Conservation (phyloP, 1,139 yeast species). For the Arxiozyma slooffiae region DNA sequence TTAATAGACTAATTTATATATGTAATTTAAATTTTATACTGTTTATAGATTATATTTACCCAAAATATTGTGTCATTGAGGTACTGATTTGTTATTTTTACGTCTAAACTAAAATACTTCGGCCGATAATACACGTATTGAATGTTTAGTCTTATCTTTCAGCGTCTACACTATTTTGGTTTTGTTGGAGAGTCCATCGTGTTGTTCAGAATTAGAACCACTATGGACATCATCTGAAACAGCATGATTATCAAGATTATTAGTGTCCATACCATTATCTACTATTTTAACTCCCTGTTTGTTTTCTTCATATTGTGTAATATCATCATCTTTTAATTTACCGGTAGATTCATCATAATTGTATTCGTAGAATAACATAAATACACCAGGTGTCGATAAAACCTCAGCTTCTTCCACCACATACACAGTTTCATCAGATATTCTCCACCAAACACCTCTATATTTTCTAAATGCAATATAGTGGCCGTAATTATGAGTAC, state of each 20-base stretch:
- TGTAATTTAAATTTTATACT: not conserved
- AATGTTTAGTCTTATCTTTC: not conserved
- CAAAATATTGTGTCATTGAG: not conserved
- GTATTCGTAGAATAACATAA: slow-evolving; percentile 81
- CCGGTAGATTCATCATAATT: slow-evolving; percentile 35
- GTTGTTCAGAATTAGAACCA: slow-evolving; percentile 1
- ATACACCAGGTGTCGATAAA: slow-evolving; percentile 72
- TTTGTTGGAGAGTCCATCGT: not conserved
- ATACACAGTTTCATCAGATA: slow-evolving; percentile 80
- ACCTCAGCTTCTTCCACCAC: slow-evolving; percentile 75
- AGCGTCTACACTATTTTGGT: not conserved
- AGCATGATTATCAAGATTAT: not conserved
- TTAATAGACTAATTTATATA: not conserved
- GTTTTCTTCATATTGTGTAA: slow-evolving; percentile 18
- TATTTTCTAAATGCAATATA: slow-evolving; percentile 76
- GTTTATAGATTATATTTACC: not conserved
- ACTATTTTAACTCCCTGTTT: slow-evolving; percentile 19
- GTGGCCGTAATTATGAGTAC: slow-evolving; percentile 92
- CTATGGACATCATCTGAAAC: not conserved
- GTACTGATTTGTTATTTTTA: too few species aligned
- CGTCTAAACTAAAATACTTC: not conserved
- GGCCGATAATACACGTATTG: not conserved
- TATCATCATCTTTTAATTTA: slow-evolving; percentile 27
- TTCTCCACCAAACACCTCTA: slow-evolving; percentile 89
- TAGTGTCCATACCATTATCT: slow-evolving; percentile 10